Evolutionary conservation across 257 asterid species (phyloP), one percentile per base, ranked within the genome.

Genomic region (Rubia yunnanensis): DNA sequence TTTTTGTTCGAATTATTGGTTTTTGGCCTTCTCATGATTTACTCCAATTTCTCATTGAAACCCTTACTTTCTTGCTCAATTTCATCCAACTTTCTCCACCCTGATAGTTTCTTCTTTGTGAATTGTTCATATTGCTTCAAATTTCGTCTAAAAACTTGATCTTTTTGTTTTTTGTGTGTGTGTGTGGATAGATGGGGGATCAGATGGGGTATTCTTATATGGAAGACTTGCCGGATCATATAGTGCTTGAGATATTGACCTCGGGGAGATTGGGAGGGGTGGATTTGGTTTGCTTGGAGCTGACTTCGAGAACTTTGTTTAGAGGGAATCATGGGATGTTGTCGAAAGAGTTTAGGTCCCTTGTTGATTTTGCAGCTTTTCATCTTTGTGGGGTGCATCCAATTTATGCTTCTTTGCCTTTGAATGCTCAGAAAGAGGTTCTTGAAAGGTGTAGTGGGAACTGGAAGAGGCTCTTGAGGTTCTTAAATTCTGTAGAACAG

Each of bases 181-280:
- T 17, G 34, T 35, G 10, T 26, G 27, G 10, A 18, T 55, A 75
- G 70, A 85, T 85, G 92, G 92, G 81, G 81, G 92, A 83, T 77
- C 74, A 82, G 36, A 73, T 78, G 10, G 77, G 78, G 78, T 69
- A 81, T 53, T 64, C 70, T 63, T 59, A 70, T 13, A 73, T 89
- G 73, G 95, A 86, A 27, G 95, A 89, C 72, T 76, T 89, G 77
- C 96, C 96, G 22, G 71, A 68, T 70, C 95, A 89, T 80, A 64
- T 89, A 64, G 66, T 86, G 72, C 88, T 89, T 50, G 91, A 89
- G 61, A 86, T 89, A 63, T 61, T 89, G 82, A 70, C 80, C 22
- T 82, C 79, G n/a, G 89, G 94, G 41, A 66, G 86, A 53, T 79
- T 89, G 72, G 80, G 81, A 53, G 88, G 84, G 15, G 76, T 70